A percentile compares a stretch with the other conserved stretches of the same genome.
phyloP scores from a whole-genome alignment of 495 filamentous ascomycete species.

The Massariosphaeria phaeospora region DNA sequence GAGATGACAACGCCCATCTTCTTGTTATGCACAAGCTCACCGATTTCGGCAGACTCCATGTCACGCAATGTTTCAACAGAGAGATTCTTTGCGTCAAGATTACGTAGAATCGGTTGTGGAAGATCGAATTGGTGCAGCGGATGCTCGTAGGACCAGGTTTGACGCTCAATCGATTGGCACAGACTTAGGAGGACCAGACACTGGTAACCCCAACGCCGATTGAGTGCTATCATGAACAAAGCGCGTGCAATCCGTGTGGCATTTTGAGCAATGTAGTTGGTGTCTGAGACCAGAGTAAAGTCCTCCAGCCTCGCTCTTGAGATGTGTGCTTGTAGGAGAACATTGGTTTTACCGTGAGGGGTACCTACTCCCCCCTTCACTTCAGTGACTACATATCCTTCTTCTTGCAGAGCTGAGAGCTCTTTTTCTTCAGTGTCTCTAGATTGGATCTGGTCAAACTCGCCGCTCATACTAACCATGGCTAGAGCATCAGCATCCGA shows the following conservation, averaged over 20 bases:
- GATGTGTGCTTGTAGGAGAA: slow-evolving; percentile 89
- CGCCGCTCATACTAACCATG: slow-evolving; percentile 93
- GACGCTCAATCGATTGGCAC: slow-evolving; percentile 94
- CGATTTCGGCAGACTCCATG: slow-evolving; percentile 89
- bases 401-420: slow-evolving; percentile 59
- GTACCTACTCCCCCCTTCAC: slow-evolving; percentile 70
- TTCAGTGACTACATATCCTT: slow-evolving; percentile 59
- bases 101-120: slow-evolving; percentile 71
- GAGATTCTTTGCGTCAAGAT: slow-evolving; percentile 73
- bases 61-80: slow-evolving; percentile 80
- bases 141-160: slow-evolving; percentile 87
- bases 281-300: slow-evolving; percentile 86
- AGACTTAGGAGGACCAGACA: slow-evolving; percentile 83
- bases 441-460: slow-evolving; percentile 95
- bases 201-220: slow-evolving; percentile 89
- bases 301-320: slow-evolving; percentile 84
- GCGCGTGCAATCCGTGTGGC: slow-evolving; percentile 89
- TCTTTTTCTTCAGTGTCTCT: slow-evolving; percentile 82
- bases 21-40: slow-evolving; percentile 83
- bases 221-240: slow-evolving; percentile 94
- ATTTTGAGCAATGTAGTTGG: slow-evolving; percentile 92
- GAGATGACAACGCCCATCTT: slow-evolving; percentile 75
- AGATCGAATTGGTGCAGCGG: slow-evolving; percentile 94
- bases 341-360: slow-evolving; percentile 88
- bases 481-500: slow-evolving; percentile 84